Percentiles rank a stretch among this genome's conserved stretches.
phyloP scores from a whole-genome alignment of 441 rosid genomes.

The Hura crepitans region DNA sequence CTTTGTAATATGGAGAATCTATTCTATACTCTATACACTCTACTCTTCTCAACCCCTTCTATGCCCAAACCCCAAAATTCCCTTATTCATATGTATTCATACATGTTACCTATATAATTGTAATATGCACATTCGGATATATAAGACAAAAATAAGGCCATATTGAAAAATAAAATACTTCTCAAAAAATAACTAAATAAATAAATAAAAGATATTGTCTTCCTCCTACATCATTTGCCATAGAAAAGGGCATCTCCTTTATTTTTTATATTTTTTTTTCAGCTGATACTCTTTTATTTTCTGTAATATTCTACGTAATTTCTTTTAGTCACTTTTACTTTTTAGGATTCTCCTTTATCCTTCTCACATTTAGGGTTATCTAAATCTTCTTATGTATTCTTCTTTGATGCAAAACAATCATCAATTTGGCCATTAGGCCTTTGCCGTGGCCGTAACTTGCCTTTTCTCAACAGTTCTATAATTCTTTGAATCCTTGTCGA shows the following conservation, averaged over 20 bases:
- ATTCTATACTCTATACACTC: slow-evolving; percentile 1
- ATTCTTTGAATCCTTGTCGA: too few species aligned
- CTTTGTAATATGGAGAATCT: slow-evolving; percentile 27
- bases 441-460: too few species aligned
- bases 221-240: slow-evolving; percentile 24
- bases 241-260: slow-evolving; percentile 16
- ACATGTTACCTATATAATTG: slow-evolving; percentile 13
- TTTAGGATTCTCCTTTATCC: too few species aligned
- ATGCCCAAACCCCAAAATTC: slow-evolving; percentile 28
- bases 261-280: background rate
- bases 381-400: background rate
- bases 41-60: background rate
- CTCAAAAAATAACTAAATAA: too few species aligned
- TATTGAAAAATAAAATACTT: background rate
- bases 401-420: too few species aligned
- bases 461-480: too few species aligned
- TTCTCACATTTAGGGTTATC: background rate
- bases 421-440: too few species aligned
- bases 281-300: too few species aligned
- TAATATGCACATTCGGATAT: background rate
- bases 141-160: slow-evolving; percentile 14
- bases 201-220: background rate
- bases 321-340: too few species aligned
- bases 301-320: too few species aligned
- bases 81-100: slow-evolving; percentile 10